Conservation (phyloP, 75 land plant genomes). For the Sequoiadendron giganteum region DNA sequence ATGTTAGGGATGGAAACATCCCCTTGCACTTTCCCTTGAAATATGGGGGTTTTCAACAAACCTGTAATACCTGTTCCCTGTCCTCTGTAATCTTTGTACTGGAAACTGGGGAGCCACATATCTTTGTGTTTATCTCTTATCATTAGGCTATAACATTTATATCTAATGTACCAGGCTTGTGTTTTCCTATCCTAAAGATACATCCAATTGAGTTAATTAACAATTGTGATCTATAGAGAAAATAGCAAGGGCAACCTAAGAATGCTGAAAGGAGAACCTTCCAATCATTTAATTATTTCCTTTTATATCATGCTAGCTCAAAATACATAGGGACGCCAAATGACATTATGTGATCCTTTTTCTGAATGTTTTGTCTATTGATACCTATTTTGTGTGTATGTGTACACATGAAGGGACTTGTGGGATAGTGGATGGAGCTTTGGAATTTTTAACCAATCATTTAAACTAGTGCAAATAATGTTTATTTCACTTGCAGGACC, state of each 20-base stretch:
- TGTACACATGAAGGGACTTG: background rate
- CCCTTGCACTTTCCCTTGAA: background rate
- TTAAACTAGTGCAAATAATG: background rate
- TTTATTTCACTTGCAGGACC: conserved; percentile 66
- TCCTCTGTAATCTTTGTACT: background rate
- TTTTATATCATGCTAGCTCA: background rate
- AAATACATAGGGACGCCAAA: background rate
- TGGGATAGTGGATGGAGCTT: conserved; percentile 3
- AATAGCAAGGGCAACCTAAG: background rate
- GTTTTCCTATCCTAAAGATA: background rate
- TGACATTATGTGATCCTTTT: background rate
- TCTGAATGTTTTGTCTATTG: background rate
- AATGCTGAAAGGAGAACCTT: background rate
- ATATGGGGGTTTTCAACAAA: background rate
- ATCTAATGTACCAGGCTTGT: background rate
- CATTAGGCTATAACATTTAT: background rate
- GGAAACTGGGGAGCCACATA: background rate
- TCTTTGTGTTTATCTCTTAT: background rate
- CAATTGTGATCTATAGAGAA: background rate
- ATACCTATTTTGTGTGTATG: background rate
- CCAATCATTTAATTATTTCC: background rate
- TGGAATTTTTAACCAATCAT: background rate
- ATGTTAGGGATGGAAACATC: background rate
- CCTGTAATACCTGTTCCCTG: background rate
- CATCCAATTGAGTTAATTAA: background rate